Base-by-base conservation (phyloP, 345 rosid genomes). In the Eucalyptus marginata region DNA sequence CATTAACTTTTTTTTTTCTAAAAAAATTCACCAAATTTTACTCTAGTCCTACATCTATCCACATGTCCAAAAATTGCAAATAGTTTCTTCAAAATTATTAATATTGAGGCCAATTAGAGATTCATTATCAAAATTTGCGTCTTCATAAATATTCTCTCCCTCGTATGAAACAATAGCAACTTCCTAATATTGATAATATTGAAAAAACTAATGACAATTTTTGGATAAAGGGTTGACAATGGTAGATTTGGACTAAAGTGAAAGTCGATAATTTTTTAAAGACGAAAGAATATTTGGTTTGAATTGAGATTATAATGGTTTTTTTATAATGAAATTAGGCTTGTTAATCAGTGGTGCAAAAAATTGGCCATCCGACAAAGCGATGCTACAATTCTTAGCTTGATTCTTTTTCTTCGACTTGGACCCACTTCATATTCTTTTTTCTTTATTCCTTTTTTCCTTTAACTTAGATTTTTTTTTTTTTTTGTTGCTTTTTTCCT, bases 191-290 rank as follows among this genome's bases (percentile, higher is more conserved):
- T 0, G 0, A 66, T 66, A 10, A 15, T 4, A 31, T 66, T 31
- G 11, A 31, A 15, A 3, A n/a, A 14, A 31, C 2, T 1, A 15
- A 4, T 4, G 1, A 1, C 3, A 8, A 15, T n/a, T 15, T 66
- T n/a, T n/a, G 0, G 3, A 66, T 1, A n/a, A 15, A 0, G 10
- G 1, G 11, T 66, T n/a, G 2, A 66, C 1, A 0, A 0, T 3
- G 10, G 33, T 1, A 31, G 2, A 66, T 15, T n/a, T n/a, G 22
- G 20, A 15, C 79, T n/a, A 14, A 66, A n/a, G 79, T 16, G 5
- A 31, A 66, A 31, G 6, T 66, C 8, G 1, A 15, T 31, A n/a
- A 59, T 27, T 7, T n/a, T n/a, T 31, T 15, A 0, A 66, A n/a
- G 2, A n/a, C 3, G 1, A 66, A n/a, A 14, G 5, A 66, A 14